These are phyloP conservation scores for Irpex lacteus DNA, from an alignment of 1,284 basidiomycete species.

Conservation along the genomic window DNA sequence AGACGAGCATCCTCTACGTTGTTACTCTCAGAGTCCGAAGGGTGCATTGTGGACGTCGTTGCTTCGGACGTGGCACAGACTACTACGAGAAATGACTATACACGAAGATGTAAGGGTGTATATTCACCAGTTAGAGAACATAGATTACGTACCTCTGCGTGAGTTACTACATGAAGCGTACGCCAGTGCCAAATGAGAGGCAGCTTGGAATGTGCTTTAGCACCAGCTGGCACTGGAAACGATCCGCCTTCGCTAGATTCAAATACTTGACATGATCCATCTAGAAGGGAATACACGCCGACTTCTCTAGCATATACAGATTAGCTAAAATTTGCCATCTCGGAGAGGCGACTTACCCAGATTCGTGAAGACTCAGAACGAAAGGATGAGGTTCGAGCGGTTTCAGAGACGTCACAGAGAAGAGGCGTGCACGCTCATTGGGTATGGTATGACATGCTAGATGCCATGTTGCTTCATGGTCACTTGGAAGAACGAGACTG, in stretches of 20 bases:
- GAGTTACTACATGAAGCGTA: constrained; percentile 4
- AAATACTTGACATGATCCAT: constrained; percentile 9
- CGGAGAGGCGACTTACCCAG: constrained; percentile 7
- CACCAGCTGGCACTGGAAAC: constrained; percentile 1
- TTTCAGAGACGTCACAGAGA: background rate
- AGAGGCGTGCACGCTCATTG: background rate
- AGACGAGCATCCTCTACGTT: constrained; percentile 40
- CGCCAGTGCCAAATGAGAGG: constrained; percentile 15
- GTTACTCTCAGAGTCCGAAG: constrained; percentile 28
- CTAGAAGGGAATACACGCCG: constrained; percentile 7
- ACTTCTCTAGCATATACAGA: constrained; percentile 7
- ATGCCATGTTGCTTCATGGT: background rate
- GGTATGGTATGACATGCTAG: constrained; percentile 10
- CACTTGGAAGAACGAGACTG: background rate
- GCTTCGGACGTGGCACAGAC: constrained; percentile 44
- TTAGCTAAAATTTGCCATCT: background rate
- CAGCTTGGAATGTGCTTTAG: constrained; percentile 5
- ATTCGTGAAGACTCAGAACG: constrained; percentile 2
- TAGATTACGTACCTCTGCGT: constrained; percentile 1
- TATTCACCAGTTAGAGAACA: background rate
- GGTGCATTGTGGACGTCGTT: constrained; percentile 30
- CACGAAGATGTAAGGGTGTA: background rate
- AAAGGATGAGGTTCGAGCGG: background rate
- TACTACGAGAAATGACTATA: constrained; percentile 19
- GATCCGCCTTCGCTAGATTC: background rate